Base-by-base conservation (phyloP, 768 basidiomycete genomes). In the Lentinus tigrinus region DNA sequence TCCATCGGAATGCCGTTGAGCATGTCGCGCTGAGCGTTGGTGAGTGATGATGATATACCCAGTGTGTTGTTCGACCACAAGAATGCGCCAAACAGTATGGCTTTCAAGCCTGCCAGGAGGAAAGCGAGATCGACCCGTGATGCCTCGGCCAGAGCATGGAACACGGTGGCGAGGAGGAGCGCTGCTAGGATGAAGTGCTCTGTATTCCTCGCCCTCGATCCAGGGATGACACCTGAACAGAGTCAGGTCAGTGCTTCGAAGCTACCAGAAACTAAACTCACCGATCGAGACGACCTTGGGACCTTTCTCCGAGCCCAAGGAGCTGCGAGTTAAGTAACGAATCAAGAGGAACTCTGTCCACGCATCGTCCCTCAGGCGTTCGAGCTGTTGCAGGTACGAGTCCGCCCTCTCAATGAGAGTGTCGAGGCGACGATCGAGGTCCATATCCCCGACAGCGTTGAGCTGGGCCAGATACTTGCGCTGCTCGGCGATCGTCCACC, bases 1-100 rank as follows among this genome's bases (percentile, higher is more conserved):
- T 63, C 61, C 3, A 23, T 8, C 3, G 61, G 61, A 0, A 65
- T 37, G 1, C 16, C 4, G 16, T 39, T 19, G 14, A 58, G 44
- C 10, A 58, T 34, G 11, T 27, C 27, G 10, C 16, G 3, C 14
- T 58, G 40, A 2, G 17, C 17, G 9, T 14, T 8, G 40, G 40
- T 42, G 17, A 42, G 57, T 0, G 17, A 23, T 9, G 16, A 5
- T 0, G 44, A 36, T 1, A 58, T 31, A 1, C 26, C 1, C 10
- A 21, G 23, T 3, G 39, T 8, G 9, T 8, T 21, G 40, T 42
- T 42, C 16, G 40, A 17, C 40, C 40, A 42, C 40, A 42, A 27
- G 27, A 58, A 19, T 4, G 57, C 50, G 11, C 57, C 57, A 21
- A 26, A 26, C 3, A 58, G 17, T 0, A 58, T 39, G 3, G 40